Conservation (phyloP, 2,329 filamentous ascomycete species). For the Sclerotinia borealis region DNA sequence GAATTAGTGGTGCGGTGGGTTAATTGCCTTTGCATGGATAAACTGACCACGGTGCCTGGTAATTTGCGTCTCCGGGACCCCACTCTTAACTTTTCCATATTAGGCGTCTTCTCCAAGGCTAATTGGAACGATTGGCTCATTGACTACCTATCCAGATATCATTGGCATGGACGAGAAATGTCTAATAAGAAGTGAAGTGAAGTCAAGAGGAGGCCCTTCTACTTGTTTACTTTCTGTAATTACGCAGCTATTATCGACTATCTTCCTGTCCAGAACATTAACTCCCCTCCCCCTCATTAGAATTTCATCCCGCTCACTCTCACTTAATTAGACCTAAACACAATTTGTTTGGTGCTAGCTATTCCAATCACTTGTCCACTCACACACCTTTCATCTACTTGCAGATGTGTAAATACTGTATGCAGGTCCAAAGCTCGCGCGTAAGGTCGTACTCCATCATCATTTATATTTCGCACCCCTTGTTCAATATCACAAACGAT, state of each 20-base stretch:
- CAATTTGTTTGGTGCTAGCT: neutral
- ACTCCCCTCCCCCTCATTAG: neutral
- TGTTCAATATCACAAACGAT: neutral
- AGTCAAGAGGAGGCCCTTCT: too few relatives aligned
- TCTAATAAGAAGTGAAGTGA: neutral
- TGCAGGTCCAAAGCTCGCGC: neutral
- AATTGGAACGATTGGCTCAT: neutral
- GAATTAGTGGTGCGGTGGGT: neutral
- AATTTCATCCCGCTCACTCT: neutral
- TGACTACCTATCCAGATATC: neutral
- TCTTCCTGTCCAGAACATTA: neutral
- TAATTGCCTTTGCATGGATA: neutral
- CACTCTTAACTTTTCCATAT: neutral
- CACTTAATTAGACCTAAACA: neutral
- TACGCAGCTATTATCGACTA: too few relatives aligned
- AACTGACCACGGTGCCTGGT: neutral
- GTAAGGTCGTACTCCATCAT: neutral
- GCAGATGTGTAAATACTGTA: neutral
- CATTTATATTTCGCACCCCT: neutral
- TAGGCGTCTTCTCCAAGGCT: neutral
- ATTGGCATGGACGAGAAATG: neutral
- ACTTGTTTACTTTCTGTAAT: neutral
- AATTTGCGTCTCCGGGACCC: neutral
- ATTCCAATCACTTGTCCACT: neutral
- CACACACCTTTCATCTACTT: neutral